Base-by-base conservation (phyloP, 176 grass and related monocot genomes). In the Pontederia crassipes region DNA sequence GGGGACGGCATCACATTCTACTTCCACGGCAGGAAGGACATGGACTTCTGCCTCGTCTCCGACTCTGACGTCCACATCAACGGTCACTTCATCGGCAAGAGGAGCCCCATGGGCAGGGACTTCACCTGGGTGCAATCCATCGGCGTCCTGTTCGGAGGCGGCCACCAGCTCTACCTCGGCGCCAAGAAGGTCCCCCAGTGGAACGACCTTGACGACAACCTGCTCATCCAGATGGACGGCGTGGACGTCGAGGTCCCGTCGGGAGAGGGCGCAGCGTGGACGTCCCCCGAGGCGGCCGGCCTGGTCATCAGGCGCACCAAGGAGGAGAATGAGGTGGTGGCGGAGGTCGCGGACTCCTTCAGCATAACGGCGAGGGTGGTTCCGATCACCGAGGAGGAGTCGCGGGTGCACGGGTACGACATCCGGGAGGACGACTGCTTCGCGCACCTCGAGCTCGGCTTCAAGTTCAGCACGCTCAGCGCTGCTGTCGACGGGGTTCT, bases 331-430 rank as follows among this genome's bases (percentile, higher is more conserved):
- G 79, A 74, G 48, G 74, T 82, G 28, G 54, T 81, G 0, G 12
- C 81, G 4, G 9, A 10, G 48, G 24, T 82, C 9, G 60, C 60
- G 55, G 78, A 74, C n/a, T 54, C 0, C 20, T 86, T 90, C 35
- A 55, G 55, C 9, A 86, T 90, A 69, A 74, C 70, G 78, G 78
- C 73, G 0, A 81, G 77, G 52, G 64, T 52, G 18, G 64, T 86
- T 63, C 83, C 83, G 8, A 72, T 86, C 59, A 86, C 84, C 9
- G 70, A 58, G 8, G 75, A 87, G 61, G 84, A 87, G 12, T 87
- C 78, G 5, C 68, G 70, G 54, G 75, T 75, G 54, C 78, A 86
- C 48, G 10, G 58, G 5, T 86, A 86, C 35, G 83, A 78, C 12
- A 55, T 81, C 3, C 14, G 64, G 0, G 16, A 50, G 10, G 83